phyloP scores from a whole-genome alignment of 1,139 yeast genomes.

The Suhomyces bribrorum region DNA sequence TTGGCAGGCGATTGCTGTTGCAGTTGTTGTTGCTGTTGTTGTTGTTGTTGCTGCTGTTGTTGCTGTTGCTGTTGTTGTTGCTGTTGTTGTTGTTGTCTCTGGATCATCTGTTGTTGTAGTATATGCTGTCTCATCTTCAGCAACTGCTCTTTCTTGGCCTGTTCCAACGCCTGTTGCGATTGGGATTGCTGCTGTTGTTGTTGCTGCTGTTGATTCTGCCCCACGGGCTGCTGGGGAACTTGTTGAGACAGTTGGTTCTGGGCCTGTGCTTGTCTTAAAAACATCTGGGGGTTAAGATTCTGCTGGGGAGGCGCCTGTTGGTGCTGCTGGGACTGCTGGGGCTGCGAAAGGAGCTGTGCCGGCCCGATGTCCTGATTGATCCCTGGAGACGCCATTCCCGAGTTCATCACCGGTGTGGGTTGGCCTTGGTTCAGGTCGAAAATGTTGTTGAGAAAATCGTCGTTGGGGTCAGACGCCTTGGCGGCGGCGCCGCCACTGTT shows the following conservation, averaged over 20 bases:
- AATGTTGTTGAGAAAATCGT: conserved; percentile 40
- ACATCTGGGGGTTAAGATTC: conserved; percentile 29
- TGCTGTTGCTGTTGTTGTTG: conserved; percentile 10
- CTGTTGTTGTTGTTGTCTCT: conserved; percentile 17
- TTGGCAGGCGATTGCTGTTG: conserved; percentile 11
- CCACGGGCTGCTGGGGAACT: conserved; percentile 3
- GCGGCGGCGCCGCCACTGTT: conserved; percentile 19
- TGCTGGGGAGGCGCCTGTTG: conserved; percentile 8
- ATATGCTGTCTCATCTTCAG: conserved; percentile 41
- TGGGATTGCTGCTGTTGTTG: conserved; percentile 18
- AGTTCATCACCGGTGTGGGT: conserved; percentile 9
- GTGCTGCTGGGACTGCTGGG: conserved; percentile 7
- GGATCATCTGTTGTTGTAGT: conserved; percentile 43
- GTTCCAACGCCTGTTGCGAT: conserved; percentile 19
- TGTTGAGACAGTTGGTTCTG: conserved; percentile 12
- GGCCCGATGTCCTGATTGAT: conserved; percentile 17
- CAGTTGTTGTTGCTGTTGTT: conserved; percentile 8
- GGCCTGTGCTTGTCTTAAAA: conserved; percentile 19
- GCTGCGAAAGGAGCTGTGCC: conserved; percentile 15
- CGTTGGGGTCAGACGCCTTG: conserved; percentile 20
- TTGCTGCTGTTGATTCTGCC: conserved; percentile 11
- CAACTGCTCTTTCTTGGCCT: conserved; percentile 28
- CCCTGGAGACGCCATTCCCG: conserved; percentile 10
- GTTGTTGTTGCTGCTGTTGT: conserved; percentile 9
- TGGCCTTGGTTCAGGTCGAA: conserved; percentile 26